Evolutionary conservation across 179 eudicot species (phyloP).

Genomic region (Patellifolia procumbens): DNA sequence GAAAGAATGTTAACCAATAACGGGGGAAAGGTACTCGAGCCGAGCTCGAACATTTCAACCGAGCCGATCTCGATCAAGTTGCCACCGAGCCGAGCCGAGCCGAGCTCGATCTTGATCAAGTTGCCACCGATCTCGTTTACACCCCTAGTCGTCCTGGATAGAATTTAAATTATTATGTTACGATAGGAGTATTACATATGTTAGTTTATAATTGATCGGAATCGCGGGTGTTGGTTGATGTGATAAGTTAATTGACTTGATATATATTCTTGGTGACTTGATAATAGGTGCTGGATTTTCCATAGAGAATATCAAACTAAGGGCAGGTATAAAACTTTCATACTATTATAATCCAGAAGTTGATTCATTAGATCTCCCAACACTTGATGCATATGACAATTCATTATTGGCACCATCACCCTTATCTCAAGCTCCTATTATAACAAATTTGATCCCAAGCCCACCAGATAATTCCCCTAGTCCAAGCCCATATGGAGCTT

Average conservation of each 20-base stretch:
- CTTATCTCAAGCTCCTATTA: conserved; percentile 15
- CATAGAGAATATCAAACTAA: conserved; percentile 21
- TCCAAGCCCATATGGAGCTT: conserved; percentile 26
- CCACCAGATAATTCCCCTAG: conserved; percentile 23
- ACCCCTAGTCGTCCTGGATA: too few relatives aligned
- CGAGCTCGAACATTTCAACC: too few relatives aligned
- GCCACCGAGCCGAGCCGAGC: too few relatives aligned
- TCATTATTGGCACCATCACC: conserved; percentile 23
- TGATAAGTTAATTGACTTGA: neutral
- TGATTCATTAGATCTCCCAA: conserved; percentile 34
- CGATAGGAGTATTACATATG: neutral
- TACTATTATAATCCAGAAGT: conserved; percentile 14
- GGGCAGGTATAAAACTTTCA: conserved; percentile 20
- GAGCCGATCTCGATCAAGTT: too few relatives aligned
- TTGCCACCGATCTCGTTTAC: too few relatives aligned
- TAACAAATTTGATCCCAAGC: conserved; percentile 1
- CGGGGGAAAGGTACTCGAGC: too few relatives aligned
- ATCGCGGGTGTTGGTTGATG: too few relatives aligned
- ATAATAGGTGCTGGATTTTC: conserved; percentile 26
- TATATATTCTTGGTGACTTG: neutral
- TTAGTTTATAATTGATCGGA: neutral
- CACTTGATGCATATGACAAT: conserved; percentile 32
- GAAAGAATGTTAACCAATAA: too few relatives aligned
- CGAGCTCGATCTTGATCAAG: too few relatives aligned
- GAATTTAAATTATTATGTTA: too few relatives aligned